Evolutionary conservation across 305 asterid species (phyloP), one percentile per base, ranked within the genome.

Genomic region (Fraxinus sp.): DNA sequence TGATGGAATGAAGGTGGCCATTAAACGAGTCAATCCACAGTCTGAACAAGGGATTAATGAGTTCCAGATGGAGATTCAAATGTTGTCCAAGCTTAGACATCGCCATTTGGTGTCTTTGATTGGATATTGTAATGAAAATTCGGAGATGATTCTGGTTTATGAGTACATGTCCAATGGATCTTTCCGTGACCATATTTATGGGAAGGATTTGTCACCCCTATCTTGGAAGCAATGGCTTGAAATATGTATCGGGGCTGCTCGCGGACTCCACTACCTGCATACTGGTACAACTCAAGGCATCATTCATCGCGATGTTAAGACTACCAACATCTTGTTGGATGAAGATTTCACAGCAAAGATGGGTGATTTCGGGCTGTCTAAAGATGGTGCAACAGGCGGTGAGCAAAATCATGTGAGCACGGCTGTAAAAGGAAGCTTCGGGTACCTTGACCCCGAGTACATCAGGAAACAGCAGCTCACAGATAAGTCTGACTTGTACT

Each of bases 381-480:
- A 92, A 80, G 90, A 85, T 78, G 89, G 87, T 43, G 90, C 90
- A 1, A 79, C 80, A 49, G 6, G 59, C 36, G 73, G 84, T 0
- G 91, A 85, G 41, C 88, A 90, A 71, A 80, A 81, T 49, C 90
- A 90, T 3, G 90, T 90, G 0, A 90, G 92, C 6, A 87, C 92
- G 5, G 91, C 91, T 2, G 91, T 89, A 70, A 91, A 91, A 49
- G 92, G 92, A 57, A 89, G 95, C 72, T 91, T 91, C 28, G 95
- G 93, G 28, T 91, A 89, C 72, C 86, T 91, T 6, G 93, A 91
- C 77, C 92, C 92, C 0, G 93, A 90, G 55, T 90, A 84, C 84
- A 92, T 95, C 90, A 71, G 97, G 30, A 95, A 95, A 55, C 99
- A 94, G 16, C 98, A 93, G 16, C 83, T 95, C 10, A 94, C 98